Evolutionary conservation across 805 yeast species (phyloP), one percentile per base, ranked within the genome.

Genomic region (Lipomyces yamadae): DNA sequence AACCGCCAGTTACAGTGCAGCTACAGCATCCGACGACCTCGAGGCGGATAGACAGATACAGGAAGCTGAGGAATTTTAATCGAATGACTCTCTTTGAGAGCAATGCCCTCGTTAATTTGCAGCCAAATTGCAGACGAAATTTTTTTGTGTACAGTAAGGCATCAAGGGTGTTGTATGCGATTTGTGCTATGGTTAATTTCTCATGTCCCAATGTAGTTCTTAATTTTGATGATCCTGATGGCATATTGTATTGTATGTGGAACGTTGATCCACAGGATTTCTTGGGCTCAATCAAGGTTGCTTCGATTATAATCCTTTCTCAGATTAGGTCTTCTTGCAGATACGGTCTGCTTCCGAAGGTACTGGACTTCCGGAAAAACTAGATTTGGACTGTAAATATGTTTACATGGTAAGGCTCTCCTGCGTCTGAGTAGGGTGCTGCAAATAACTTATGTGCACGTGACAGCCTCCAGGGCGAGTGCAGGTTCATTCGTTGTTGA

Each of bases 31-130:
- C 10, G 72, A 69, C 10, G 72, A 69, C 18, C 30, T 68, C 13
- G 71, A 59, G 45, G 62, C 61, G 13, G 71, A 68, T 39, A 63
- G 56, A n/a, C 65, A 39, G 11, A 39, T 64, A 30, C 18, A 63
- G 30, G 67, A 67, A 33, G 68, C 65, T 5, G 59, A 50, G 48
- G 65, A 67, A 58, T 67, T 60, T 52, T 67, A 67, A 56, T 61
- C 64, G 13, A 48, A 39, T 15, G 48, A 34, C 32, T 52, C 29
- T 15, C 34, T 52, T 52, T 29, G 34, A 4, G 5, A 42, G 48
- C 18, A 52, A 29, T 24, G 55, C n/a, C 34, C 30, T 32, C 34
- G 29, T n/a, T n/a, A n/a, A 52, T 52, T 10, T 42, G 24, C 24
- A 24, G 1, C 24, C 24, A n/a, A 42, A 42, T 7, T 42, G 24